These are phyloP conservation scores for Kodamaea sp. DNA, from an alignment of 1,139 yeast genomes.

Conservation along the genomic window DNA sequence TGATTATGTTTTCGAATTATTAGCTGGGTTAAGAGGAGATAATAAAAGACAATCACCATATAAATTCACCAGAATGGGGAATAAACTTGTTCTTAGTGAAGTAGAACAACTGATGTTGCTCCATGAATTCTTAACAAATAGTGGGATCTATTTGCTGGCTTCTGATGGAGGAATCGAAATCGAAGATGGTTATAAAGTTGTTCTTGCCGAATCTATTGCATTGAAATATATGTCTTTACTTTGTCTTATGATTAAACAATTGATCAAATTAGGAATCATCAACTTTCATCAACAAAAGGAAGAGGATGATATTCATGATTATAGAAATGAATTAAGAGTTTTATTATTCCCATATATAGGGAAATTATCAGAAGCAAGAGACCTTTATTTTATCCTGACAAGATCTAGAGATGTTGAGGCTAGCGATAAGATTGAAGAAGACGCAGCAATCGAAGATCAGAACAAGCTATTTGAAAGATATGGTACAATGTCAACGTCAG, in stretches of 20 bases:
- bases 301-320: slow-evolving; percentile 38
- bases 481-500: slow-evolving; percentile 7
- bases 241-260: slow-evolving; percentile 57
- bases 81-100: slow-evolving; percentile 43
- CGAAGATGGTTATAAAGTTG: slow-evolving; percentile 33
- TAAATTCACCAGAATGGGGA: slow-evolving; percentile 54
- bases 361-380: slow-evolving; percentile 39
- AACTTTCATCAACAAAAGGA: slow-evolving; percentile 26
- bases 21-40: slow-evolving; percentile 52
- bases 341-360: slow-evolving; percentile 63
- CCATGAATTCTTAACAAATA: slow-evolving; percentile 61
- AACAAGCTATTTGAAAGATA: slow-evolving; percentile 13
- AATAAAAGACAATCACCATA: slow-evolving; percentile 26
- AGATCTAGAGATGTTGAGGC: slow-evolving; percentile 8
- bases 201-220: slow-evolving; percentile 40
- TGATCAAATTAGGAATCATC: slow-evolving; percentile 44
- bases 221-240: slow-evolving; percentile 50
- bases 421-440: slow-evolving; percentile 1
- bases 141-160: slow-evolving; percentile 48
- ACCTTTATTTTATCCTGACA: slow-evolving; percentile 29
- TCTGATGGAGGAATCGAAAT: slow-evolving; percentile 32
- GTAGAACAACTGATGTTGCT: slow-evolving; percentile 63
- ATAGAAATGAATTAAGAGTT: slow-evolving; percentile 53
- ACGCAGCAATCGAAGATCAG: slow-evolving; percentile 4
- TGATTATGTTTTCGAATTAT: slow-evolving; percentile 59